Evolutionary conservation across 192 early-diverging fungal species (phyloP).

Genomic region (Funneliformis geosporum): DNA sequence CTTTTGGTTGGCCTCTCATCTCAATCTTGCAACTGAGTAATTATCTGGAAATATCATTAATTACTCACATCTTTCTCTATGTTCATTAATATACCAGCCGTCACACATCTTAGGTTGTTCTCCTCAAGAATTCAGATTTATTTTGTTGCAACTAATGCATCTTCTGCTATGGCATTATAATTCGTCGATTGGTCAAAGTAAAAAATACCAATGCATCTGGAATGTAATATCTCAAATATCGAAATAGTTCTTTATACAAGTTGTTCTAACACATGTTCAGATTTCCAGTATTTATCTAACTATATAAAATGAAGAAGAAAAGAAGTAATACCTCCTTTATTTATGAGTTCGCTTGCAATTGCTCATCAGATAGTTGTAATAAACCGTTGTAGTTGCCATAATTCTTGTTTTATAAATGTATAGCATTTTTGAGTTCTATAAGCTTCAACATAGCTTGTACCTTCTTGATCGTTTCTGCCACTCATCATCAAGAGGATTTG

Average conservation of each 20-base stretch:
- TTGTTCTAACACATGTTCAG: conserved; percentile 17
- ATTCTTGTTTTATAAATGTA: no score
- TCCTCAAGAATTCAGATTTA: conserved; percentile 31
- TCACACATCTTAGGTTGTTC: not conserved
- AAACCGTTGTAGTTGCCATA: no score
- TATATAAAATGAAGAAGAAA: not conserved
- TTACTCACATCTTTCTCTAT: conserved; percentile 4
- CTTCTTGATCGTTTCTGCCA: no score
- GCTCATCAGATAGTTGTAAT: no score
- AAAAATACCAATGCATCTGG: conserved; percentile 29
- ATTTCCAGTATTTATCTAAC: not conserved
- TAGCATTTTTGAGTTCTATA: no score
- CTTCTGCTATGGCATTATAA: conserved; percentile 2
- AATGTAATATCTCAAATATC: conserved; percentile 33
- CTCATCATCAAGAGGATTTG: no score
- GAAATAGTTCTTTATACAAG: conserved; percentile 22
- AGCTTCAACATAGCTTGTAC: no score
- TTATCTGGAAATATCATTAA: conserved; percentile 34
- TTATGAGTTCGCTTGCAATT: not conserved
- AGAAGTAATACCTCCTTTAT: not conserved
- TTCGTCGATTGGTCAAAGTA: conserved; percentile 34
- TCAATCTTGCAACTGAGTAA: conserved; percentile 26
- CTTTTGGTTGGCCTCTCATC: conserved; percentile 39
- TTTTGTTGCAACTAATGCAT: conserved; percentile 38
- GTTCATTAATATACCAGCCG: conserved; percentile 5